Evolutionary conservation across 2,329 filamentous ascomycete genomes (phyloP), one percentile per base, ranked within the genome.

Genomic region (Zelopaecilomyces penicillatus): DNA sequence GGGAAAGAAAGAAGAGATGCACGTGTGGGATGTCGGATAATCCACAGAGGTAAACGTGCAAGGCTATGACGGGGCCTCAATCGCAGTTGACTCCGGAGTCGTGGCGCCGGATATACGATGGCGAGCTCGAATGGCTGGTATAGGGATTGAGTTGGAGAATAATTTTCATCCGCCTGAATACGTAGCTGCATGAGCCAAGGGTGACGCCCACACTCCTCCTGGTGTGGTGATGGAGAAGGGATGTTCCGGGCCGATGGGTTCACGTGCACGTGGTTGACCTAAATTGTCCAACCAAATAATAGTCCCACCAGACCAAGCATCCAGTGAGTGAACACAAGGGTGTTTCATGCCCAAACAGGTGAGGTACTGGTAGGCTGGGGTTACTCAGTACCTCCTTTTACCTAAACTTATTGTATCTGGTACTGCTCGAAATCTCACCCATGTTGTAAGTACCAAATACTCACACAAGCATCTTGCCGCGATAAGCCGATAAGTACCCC

Each of bases 131-230:
- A 41, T 40, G 42, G 39, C 46, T 36, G 40, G 33, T 37, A 42
- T 42, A 51, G 49, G 50, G 45, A 37, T 44, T 43, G 48, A 49
- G 47, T 42, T 49, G 49, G 51, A 53, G 51, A 53, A 53, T 50
- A 53, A 53, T 53, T 53, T 53, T 53, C 51, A 52, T 39, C 48
- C 44, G 30, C 46, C n/a, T 29, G 9, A 28, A 37, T 45, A 41
- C 37, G 39, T 39, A 40, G 43, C 31, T 34, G 46, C 46, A 48
- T 39, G 43, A 48, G 43, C 46, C 46, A 45, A 42, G 36, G 40
- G 39, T 41, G 39, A 45, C 43, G 46, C 40, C 33, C 38, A 35
- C 31, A 36, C 10, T 27, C 39, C 42, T 30, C 38, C 33, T 39
- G 19, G 11, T 19, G 35, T 12, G 42, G 33, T 38, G 46, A 19